Evolutionary conservation across 257 asterid species (phyloP), one percentile per base, ranked within the genome.

Genomic region (Solanum commersonii): DNA sequence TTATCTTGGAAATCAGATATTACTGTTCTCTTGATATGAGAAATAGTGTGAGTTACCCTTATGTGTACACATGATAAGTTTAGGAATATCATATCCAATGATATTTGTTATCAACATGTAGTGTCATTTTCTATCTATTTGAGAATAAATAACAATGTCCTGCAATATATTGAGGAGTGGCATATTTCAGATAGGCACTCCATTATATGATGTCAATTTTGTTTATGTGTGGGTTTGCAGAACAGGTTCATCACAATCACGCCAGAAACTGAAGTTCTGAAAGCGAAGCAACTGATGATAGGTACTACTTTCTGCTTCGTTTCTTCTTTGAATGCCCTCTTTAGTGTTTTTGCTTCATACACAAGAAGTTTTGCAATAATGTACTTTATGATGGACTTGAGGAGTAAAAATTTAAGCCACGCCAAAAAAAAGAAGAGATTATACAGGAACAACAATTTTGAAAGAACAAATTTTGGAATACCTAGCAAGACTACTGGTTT

Each of bases 221-320:
- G 15, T 63, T 68, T 40, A 25, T 25, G 33, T 84, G 29, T 89
- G 78, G 87, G 88, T 90, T 91, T 72, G 27, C 96, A 93, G 98
- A 96, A 96, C 93, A 94, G 92, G 88, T 98, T 95, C 59, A 95
- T 95, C 68, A 93, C 13, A 29, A 3, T 60, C 70, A 60, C 14
- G 6, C 70, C 70, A 8, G 70, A 3, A 60, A 23, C 70, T 98
- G 0, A 94, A 89, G 99, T 94, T 76, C 86, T 96, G 94, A 94
- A 93, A 92, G 98, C 95, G 88, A 95, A 94, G 98, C 98, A 94
- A 71, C 92, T 94, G 86, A 95, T 95, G 98, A 96, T 98, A 63
- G 71, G 71, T 63, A 63, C 33, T 63, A 63, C 3, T 63, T 63
- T 63, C 31, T 63, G 71, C 71, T 63, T 23, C 31, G 2, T 63